Percentiles rank a stretch among this genome's conserved stretches.
Evolutionary conservation across 1,284 basidiomycete genomes (phyloP).

Genomic region (Microbotryomycetes sp.): DNA sequence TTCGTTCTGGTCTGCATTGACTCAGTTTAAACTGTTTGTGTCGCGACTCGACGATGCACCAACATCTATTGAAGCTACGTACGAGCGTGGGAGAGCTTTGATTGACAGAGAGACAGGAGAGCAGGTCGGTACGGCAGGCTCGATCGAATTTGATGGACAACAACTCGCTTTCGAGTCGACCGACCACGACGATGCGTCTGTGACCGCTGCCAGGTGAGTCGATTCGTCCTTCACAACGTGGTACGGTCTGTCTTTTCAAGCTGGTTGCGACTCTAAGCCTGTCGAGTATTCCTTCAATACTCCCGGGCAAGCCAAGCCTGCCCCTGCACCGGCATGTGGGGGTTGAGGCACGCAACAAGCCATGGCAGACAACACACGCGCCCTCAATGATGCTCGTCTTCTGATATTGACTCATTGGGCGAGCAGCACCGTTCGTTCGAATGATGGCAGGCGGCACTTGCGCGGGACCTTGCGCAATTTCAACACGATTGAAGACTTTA

Average conservation of each 20-base stretch:
- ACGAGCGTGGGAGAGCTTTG: conserved; percentile 64
- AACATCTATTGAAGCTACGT: conserved; percentile 59
- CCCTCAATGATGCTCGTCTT: neutral
- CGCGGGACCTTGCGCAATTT: conserved; percentile 64
- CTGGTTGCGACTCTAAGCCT: no score
- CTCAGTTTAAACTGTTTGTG: conserved; percentile 82
- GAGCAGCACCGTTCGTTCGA: neutral
- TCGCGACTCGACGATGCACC: conserved; percentile 73
- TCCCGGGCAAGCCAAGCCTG: neutral
- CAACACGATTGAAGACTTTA: conserved; percentile 97
- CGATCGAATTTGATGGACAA: conserved; percentile 36
- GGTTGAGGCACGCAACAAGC: neutral
- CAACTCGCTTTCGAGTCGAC: conserved; percentile 49
- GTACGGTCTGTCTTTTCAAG: no score
- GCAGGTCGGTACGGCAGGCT: conserved; percentile 33
- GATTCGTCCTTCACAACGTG: no score
- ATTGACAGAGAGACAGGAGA: conserved; percentile 64
- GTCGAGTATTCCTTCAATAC: no score
- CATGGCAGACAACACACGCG: neutral
- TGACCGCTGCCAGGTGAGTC: no score
- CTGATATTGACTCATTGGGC: no score
- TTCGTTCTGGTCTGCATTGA: conserved; percentile 87
- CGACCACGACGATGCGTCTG: neutral
- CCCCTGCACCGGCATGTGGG: neutral
- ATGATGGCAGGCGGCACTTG: conserved; percentile 36